Percentiles rank a stretch among this genome's conserved stretches.
Evolutionary conservation across 805 yeast genomes (phyloP).

Genomic region (Candida patagonica): DNA sequence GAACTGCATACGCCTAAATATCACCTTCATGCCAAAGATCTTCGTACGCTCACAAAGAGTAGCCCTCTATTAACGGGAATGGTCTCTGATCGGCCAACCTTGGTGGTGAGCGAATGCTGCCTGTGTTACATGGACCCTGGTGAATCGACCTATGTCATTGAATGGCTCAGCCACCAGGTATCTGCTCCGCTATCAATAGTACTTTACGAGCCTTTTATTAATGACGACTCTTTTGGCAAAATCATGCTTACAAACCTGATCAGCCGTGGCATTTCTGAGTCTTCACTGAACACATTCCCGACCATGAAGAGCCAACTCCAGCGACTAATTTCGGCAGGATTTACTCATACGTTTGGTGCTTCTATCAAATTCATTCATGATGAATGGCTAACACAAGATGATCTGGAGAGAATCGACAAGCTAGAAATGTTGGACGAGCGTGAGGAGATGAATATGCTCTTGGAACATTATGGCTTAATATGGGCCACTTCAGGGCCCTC

Average conservation of each 20-base stretch:
- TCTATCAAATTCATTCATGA: constrained; percentile 36
- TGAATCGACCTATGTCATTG: constrained; percentile 37
- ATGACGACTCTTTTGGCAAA: constrained; percentile 52
- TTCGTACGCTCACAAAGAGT: constrained; percentile 31
- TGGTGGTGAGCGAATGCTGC: constrained; percentile 67
- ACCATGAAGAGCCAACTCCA: constrained; percentile 33
- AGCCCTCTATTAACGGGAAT: constrained; percentile 19
- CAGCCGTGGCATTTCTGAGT: constrained; percentile 52
- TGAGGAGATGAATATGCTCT: constrained; percentile 57
- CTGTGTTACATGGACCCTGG: constrained; percentile 55
- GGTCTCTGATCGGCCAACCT: constrained; percentile 40
- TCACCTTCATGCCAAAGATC: constrained; percentile 46
- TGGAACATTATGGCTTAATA: constrained; percentile 49
- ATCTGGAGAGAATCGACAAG: constrained; percentile 35
- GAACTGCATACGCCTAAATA: constrained; percentile 30
- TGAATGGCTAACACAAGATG: constrained; percentile 38
- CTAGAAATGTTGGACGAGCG: constrained; percentile 67
- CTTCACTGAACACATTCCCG: constrained; percentile 45
- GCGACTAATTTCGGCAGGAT: constrained; percentile 29
- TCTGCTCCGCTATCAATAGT: constrained; percentile 27
- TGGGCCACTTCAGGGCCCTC: constrained; percentile 31
- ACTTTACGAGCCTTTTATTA: constrained; percentile 63
- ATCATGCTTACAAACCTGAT: constrained; percentile 59
- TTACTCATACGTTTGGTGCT: constrained; percentile 27
- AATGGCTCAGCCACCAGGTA: constrained; percentile 32